These are phyloP conservation scores for Aspergillus aculeatus DNA, from an alignment of 2,329 filamentous ascomycete species.

Conservation along the genomic window DNA sequence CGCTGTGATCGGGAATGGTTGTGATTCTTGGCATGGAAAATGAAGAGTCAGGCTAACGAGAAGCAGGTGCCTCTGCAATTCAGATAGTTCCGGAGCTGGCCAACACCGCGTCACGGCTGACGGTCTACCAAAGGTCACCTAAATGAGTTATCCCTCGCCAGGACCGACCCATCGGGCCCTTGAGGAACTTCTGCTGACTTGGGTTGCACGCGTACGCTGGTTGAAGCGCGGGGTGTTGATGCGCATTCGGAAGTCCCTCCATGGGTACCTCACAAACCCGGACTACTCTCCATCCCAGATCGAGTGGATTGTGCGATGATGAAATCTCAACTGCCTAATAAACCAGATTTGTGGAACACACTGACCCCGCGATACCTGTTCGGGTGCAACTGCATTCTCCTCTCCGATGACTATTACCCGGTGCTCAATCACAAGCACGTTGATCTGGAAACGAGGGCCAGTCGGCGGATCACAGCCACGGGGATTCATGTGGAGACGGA, in stretches of 20 bases:
- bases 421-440: slow-evolving; percentile 51
- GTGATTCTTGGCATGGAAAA: slow-evolving; percentile 28
- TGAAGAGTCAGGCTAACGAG: not conserved
- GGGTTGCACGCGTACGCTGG: slow-evolving; percentile 52
- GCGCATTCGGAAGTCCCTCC: slow-evolving; percentile 55
- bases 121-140: slow-evolving; percentile 58
- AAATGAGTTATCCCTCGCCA: slow-evolving; percentile 59
- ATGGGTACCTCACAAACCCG: slow-evolving; percentile 44
- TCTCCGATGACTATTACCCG: slow-evolving; percentile 57
- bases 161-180: slow-evolving; percentile 48
- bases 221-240: slow-evolving; percentile 53
- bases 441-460: slow-evolving; percentile 51
- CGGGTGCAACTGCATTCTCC: slow-evolving; percentile 57
- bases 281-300: slow-evolving; percentile 44
- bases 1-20: slow-evolving; percentile 28
- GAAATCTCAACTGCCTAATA: slow-evolving; percentile 48
- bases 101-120: slow-evolving; percentile 50
- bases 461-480: slow-evolving; percentile 47
- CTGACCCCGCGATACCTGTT: slow-evolving; percentile 55
- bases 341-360: slow-evolving; percentile 53
- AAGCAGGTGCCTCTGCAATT: slow-evolving; percentile 55
- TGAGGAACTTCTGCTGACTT: slow-evolving; percentile 47
- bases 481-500: slow-evolving; percentile 49
- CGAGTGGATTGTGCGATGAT: slow-evolving; percentile 39
- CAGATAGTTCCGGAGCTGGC: slow-evolving; percentile 60